These are phyloP conservation scores for Venturiaceae sp. DNA, from an alignment of 2,329 filamentous ascomycete genomes.

Conservation along the genomic window DNA sequence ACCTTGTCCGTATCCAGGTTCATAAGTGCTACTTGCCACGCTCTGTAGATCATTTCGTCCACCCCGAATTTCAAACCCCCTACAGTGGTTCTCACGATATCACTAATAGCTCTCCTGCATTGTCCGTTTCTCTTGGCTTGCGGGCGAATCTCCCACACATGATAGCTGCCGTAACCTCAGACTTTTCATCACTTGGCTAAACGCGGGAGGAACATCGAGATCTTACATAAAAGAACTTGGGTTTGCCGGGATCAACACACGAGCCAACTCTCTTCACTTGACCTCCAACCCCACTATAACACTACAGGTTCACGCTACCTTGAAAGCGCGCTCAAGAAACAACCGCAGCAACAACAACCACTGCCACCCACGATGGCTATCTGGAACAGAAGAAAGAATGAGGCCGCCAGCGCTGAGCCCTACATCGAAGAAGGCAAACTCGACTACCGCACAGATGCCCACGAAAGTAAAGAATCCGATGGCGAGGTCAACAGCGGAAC, in stretches of 20 bases:
- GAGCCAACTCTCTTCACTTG: too few relatives aligned
- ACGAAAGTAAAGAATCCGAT: neutral
- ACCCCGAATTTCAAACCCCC: neutral
- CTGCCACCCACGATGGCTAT: neutral
- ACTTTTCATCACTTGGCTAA: neutral
- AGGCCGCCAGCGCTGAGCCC: neutral
- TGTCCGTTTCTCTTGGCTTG: neutral
- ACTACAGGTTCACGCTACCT: neutral
- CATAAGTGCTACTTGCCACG: neutral
- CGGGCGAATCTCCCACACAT: neutral
- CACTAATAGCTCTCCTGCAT: neutral
- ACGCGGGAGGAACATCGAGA: neutral
- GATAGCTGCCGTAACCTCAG: neutral
- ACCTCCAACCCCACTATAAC: neutral
- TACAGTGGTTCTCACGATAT: neutral
- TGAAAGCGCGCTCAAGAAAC: neutral
- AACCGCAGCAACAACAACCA: too few relatives aligned
- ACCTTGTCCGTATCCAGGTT: neutral
- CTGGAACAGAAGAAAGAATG: conserved; percentile 4
- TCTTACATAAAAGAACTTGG: neutral
- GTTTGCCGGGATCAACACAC: neutral
- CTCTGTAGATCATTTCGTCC: neutral
- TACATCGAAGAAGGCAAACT: conserved; percentile 3
- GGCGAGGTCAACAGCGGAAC: neutral
- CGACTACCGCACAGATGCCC: neutral